Conservation (phyloP, 441 rosid genomes). For the Theobroma grandiflorum region DNA sequence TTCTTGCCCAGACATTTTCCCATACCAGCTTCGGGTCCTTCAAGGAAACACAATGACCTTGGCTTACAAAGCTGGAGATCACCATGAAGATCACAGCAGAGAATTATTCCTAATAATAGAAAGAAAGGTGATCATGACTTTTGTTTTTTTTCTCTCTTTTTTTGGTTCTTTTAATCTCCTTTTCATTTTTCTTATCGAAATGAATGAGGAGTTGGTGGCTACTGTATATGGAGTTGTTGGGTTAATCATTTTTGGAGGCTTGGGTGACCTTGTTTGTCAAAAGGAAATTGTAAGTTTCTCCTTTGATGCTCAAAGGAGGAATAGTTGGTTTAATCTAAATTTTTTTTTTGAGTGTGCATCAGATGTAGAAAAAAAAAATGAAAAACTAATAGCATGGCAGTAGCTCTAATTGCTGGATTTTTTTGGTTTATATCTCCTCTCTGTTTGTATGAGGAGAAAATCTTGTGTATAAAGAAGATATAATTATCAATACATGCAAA, state of each 20-base stretch:
- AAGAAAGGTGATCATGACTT: background rate
- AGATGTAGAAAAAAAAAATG: constrained; percentile 2
- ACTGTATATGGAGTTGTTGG: constrained; percentile 42
- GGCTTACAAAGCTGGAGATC: constrained; percentile 73
- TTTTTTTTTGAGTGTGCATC: constrained; percentile 3
- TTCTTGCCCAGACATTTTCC: constrained; percentile 80
- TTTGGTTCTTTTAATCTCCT: background rate
- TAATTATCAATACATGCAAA: background rate
- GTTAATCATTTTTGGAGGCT: constrained; percentile 36
- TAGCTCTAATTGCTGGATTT: background rate
- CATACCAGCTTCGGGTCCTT: constrained; percentile 87
- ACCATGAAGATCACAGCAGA: constrained; percentile 47
- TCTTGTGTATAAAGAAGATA: background rate
- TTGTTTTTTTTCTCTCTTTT: background rate
- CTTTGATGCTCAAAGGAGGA: constrained; percentile 16
- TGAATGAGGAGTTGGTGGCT: constrained; percentile 33
- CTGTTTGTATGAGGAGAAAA: background rate
- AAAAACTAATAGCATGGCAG: constrained; percentile 3
- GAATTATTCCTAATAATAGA: background rate
- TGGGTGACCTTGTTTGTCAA: constrained; percentile 22
- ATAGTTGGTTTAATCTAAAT: constrained; percentile 14
- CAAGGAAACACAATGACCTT: constrained; percentile 83
- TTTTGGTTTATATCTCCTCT: constrained; percentile 7
- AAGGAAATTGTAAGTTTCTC: constrained; percentile 25
- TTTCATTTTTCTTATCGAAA: background rate